Base-by-base conservation (phyloP, 148 eudicot species). In the Fagopyrum homotropicum region DNA sequence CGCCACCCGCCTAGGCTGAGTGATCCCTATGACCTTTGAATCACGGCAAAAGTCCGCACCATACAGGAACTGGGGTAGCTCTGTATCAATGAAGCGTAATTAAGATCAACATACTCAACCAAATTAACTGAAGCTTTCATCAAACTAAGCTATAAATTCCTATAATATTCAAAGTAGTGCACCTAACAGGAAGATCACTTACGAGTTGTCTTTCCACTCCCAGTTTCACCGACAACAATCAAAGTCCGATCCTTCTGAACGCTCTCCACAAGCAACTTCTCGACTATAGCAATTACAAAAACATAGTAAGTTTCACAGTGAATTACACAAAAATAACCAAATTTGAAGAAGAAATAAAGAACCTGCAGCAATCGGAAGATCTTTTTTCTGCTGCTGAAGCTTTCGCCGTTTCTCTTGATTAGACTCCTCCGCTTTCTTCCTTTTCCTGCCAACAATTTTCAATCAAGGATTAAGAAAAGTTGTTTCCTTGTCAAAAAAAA, bases 201-300 rank as follows among this genome's bases (percentile, higher is more conserved):
- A 95, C 99, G 99, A 22, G 99, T 95, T 76, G 98, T 95, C 83
- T 95, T 95, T 61, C 99, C 99, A 74, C 98, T 95, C 78, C 99
- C 99, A 63, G 99, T 95, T 85, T 95, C 99, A 72, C 99, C 99
- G 77, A 95, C 98, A 85, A 95, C 89, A 69, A 95, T 92, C 56
- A 92, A 75, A 17, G 83, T 86, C 50, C 85, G 82, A 75, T 92
- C 86, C n/a, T 84, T 87, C 57, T 79, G 82, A 77, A 95, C 88
- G 78, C 89, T 96, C 17, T 90, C 93, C 55, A 95, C 76, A 48
- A 95, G 85, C 51, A 85, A 83, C 77, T 83, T 88, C 86, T 90
- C 92, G 79, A 89, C 98, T 95, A 35, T 2, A 64, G 80, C 45
- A 72, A 79, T n/a, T 1, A 9, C 78, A 63, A 73, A 73, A 35